Evolutionary conservation across 2,329 filamentous ascomycete genomes (phyloP).

Genomic region (Beauveria pseudobassiana): DNA sequence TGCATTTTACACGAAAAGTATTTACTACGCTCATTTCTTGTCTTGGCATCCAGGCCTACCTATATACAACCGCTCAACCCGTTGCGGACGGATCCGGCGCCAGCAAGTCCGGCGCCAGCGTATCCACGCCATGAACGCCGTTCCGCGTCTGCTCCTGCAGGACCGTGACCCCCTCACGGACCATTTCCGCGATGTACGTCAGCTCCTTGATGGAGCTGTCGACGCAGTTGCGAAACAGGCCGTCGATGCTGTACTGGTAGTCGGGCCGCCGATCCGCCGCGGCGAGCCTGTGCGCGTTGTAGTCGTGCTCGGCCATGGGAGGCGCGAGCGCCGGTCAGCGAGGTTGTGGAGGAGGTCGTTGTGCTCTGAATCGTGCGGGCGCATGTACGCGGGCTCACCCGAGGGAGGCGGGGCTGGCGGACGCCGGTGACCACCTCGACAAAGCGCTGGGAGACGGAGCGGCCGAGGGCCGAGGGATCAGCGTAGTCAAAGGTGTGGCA

Average conservation of each 20-base stretch:
- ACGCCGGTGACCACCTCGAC: slow-evolving; percentile 37
- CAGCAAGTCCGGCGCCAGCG: neutral
- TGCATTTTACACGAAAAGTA: neutral
- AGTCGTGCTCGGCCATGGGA: slow-evolving; percentile 20
- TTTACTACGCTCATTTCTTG: neutral
- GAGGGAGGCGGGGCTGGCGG: slow-evolving; percentile 23
- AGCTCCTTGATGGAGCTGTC: slow-evolving; percentile 35
- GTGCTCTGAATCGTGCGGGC: slow-evolving; percentile 1
- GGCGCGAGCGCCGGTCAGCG: slow-evolving; percentile 17
- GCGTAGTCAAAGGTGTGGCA: slow-evolving; percentile 31
- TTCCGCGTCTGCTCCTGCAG: slow-evolving; percentile 23
- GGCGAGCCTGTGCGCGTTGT: slow-evolving; percentile 30
- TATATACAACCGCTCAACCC: neutral
- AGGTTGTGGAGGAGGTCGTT: slow-evolving; percentile 15
- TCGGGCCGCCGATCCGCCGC: slow-evolving; percentile 33
- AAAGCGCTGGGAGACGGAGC: slow-evolving; percentile 37
- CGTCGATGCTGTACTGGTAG: slow-evolving; percentile 37
- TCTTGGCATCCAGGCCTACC: neutral
- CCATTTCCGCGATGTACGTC: slow-evolving; percentile 36
- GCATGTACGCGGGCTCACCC: slow-evolving; percentile 17
- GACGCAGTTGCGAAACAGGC: slow-evolving; percentile 36
- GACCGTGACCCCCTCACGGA: slow-evolving; percentile 36
- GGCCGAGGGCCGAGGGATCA: slow-evolving; percentile 34
- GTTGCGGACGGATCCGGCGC: neutral
- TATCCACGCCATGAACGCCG: neutral